Conservation (phyloP, 441 rosid genomes). For the Brassica hybrid region DNA sequence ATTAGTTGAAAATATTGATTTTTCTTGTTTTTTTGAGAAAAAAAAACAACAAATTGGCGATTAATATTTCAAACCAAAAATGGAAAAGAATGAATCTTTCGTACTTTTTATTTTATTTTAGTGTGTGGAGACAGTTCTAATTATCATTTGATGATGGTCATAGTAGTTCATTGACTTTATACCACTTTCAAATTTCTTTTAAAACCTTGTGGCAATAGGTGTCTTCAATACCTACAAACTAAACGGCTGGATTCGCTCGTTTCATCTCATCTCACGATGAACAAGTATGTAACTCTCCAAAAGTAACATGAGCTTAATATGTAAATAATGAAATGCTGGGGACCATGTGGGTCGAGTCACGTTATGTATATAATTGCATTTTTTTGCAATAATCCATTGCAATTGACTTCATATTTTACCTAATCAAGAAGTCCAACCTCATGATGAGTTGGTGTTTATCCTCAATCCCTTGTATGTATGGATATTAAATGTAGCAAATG, state of each 20-base stretch:
- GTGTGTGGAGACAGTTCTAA: background rate
- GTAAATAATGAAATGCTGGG: slow-evolving; percentile 18
- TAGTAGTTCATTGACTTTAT: slow-evolving; percentile 14
- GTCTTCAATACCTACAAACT: background rate
- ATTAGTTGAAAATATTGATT: background rate
- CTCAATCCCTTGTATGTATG: background rate
- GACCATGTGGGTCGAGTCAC: slow-evolving; percentile 43
- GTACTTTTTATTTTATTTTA: background rate
- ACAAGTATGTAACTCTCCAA: slow-evolving; percentile 1
- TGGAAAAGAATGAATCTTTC: slow-evolving; percentile 23
- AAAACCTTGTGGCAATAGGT: slow-evolving; percentile 16
- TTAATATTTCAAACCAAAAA: slow-evolving; percentile 14
- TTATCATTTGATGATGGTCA: slow-evolving; percentile 17
- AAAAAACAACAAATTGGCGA: slow-evolving; percentile 16
- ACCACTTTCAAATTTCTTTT: background rate
- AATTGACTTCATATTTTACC: background rate
- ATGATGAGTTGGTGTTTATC: slow-evolving; percentile 21
- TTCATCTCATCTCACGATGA: background rate
- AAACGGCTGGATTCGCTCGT: slow-evolving; percentile 30
- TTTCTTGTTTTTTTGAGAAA: background rate
- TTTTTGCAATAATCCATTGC: slow-evolving; percentile 5
- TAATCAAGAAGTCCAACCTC: background rate
- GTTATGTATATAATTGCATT: slow-evolving; percentile 36
- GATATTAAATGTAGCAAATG: background rate
- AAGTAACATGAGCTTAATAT: slow-evolving; percentile 19